These are phyloP conservation scores for Daldinia concentrica DNA, from an alignment of 495 filamentous ascomycete genomes.

Conservation along the genomic window DNA sequence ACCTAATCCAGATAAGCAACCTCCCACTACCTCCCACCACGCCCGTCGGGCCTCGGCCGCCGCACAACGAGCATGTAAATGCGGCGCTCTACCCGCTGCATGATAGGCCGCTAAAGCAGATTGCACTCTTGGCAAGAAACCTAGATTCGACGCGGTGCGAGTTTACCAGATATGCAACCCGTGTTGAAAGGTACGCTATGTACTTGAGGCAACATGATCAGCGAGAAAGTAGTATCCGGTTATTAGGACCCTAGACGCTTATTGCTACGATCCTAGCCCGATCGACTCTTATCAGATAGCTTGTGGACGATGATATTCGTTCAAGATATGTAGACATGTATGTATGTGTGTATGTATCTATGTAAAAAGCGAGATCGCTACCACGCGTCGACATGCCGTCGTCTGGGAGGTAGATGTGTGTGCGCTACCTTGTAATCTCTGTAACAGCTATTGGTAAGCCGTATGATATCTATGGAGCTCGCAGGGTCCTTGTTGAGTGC, in stretches of 20 bases:
- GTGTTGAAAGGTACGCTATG: background rate
- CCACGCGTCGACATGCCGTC: constrained; percentile 20
- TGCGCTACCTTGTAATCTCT: constrained; percentile 15
- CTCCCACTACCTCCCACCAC: too few species aligned
- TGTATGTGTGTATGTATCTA: background rate
- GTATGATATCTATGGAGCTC: constrained; percentile 1
- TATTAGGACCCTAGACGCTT: background rate
- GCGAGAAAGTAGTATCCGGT: background rate
- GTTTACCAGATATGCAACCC: background rate
- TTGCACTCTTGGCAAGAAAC: background rate
- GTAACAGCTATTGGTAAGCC: constrained; percentile 11
- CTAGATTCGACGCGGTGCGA: background rate
- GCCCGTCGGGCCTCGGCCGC: too few species aligned
- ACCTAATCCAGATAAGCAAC: too few species aligned
- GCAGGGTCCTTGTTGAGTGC: constrained; percentile 8
- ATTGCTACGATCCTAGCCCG: background rate
- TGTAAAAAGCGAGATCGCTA: background rate
- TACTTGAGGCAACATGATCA: background rate
- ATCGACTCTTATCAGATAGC: background rate
- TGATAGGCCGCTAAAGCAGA: background rate
- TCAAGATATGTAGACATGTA: background rate
- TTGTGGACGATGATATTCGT: background rate
- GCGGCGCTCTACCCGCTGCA: background rate
- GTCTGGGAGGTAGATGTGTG: constrained; percentile 7
- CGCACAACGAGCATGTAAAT: background rate